phyloP scores from a whole-genome alignment of 2,329 filamentous ascomycete species.

The Davidsoniella australis region DNA sequence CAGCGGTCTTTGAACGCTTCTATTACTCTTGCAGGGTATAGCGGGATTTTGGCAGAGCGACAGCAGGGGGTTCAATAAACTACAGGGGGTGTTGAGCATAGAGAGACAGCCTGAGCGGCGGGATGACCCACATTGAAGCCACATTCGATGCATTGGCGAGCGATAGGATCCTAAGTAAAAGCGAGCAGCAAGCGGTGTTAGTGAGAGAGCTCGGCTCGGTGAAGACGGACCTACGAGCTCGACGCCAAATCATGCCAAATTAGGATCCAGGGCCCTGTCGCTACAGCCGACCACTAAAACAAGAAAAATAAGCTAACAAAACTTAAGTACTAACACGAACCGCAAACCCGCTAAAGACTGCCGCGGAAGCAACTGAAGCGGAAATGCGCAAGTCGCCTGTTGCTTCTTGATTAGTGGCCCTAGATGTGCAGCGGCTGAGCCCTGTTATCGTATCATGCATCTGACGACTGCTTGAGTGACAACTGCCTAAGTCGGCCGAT shows the following conservation, averaged over 20 bases:
- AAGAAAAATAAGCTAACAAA: neutral
- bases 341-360: neutral
- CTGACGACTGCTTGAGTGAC: too few species aligned
- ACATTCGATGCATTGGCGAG: slow-evolving; percentile 67
- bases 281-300: neutral
- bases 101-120: neutral
- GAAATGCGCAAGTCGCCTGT: neutral
- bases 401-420: too few species aligned
- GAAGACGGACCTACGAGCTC: slow-evolving; percentile 2
- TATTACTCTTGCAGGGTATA: too few species aligned
- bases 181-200: slow-evolving; percentile 1
- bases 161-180: neutral
- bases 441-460: too few species aligned
- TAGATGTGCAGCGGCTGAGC: too few species aligned
- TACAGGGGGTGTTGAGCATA: neutral
- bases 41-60: too few species aligned
- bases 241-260: neutral
- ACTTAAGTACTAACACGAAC: too few species aligned
- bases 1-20: too few species aligned
- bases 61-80: neutral
- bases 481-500: too few species aligned
- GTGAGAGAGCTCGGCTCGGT: slow-evolving; percentile 9
- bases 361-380: neutral
- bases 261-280: neutral
- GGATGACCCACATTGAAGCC: slow-evolving; percentile 49